Conservation (phyloP, 805 yeast species). For the Pichia occidentalis region DNA sequence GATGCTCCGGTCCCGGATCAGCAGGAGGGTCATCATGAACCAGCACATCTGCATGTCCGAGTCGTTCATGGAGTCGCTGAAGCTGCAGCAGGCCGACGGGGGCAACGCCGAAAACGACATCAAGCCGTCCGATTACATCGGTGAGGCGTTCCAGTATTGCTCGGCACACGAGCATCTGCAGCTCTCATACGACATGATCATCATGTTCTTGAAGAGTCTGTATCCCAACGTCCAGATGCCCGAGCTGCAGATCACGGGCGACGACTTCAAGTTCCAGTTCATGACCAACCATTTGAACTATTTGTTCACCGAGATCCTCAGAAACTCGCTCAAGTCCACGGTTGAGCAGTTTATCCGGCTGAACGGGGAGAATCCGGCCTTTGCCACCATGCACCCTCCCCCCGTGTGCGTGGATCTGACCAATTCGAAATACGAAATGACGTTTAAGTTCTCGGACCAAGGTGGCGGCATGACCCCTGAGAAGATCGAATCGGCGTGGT, state of each 20-base stretch:
- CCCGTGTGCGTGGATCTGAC: constrained; percentile 76
- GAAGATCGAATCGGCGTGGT: constrained; percentile 66
- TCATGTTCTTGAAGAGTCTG: constrained; percentile 44
- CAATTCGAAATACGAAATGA: constrained; percentile 56
- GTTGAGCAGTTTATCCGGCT: constrained; percentile 38
- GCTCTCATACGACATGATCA: constrained; percentile 45
- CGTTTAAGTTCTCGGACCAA: constrained; percentile 76
- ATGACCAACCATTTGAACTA: constrained; percentile 82
- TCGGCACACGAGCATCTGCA: constrained; percentile 62
- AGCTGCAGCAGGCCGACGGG: constrained; percentile 33
- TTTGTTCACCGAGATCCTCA: constrained; percentile 76
- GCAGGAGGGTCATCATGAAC: constrained; percentile 84
- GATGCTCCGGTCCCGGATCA: constrained; percentile 76
- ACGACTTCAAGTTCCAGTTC: constrained; percentile 68
- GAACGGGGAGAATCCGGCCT: constrained; percentile 15
- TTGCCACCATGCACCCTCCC: constrained; percentile 37
- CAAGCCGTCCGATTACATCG: constrained; percentile 50
- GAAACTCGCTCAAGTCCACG: constrained; percentile 83
- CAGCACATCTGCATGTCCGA: constrained; percentile 80
- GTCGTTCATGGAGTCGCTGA: constrained; percentile 38
- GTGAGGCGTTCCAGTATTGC: constrained; percentile 80
- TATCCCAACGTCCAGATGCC: constrained; percentile 64
- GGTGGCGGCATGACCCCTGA: constrained; percentile 80
- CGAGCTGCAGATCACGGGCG: constrained; percentile 69
- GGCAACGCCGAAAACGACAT: constrained; percentile 15